phyloP scores from a whole-genome alignment of 441 rosid genomes.

The Eutrema salsugineum region DNA sequence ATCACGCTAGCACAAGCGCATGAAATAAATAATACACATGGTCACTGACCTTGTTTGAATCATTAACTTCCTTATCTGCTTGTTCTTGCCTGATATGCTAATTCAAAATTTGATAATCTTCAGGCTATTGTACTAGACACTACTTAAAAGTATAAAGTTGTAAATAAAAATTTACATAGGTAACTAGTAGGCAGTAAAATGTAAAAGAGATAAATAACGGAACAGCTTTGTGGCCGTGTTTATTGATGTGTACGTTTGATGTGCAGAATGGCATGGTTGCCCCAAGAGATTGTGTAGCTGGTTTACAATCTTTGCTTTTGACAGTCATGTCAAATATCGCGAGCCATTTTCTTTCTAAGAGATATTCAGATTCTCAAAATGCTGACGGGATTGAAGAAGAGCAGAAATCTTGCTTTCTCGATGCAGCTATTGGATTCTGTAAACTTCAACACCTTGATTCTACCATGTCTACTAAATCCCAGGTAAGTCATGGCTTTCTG shows the following conservation, averaged over 20 bases:
- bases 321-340: slow-evolving; percentile 78
- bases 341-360: slow-evolving; percentile 60
- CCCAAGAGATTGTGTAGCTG: slow-evolving; percentile 48
- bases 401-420: slow-evolving; percentile 68
- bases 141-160: not conserved
- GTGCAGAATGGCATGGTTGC: slow-evolving; percentile 50
- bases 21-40: not conserved
- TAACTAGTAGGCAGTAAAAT: not conserved
- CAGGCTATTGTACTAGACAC: not conserved
- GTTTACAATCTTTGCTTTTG: slow-evolving; percentile 77
- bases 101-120: not conserved
- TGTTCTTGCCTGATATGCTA: slow-evolving; percentile 33
- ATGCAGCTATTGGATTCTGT: slow-evolving; percentile 90
- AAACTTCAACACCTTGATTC: slow-evolving; percentile 89
- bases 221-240: not conserved
- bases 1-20: slow-evolving; percentile 7
- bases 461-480: slow-evolving; percentile 60
- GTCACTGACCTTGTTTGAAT: not conserved
- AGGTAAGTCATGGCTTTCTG: slow-evolving; percentile 46
- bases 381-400: slow-evolving; percentile 63
- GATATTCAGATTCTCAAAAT: slow-evolving; percentile 40
- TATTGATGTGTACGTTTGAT: slow-evolving; percentile 14
- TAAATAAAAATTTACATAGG: not conserved
- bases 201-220: not conserved
- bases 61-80: slow-evolving; percentile 19